Percentiles rank a stretch among this genome's conserved stretches.
Conservation (phyloP, 495 filamentous ascomycete genomes). For the Aspergillus ellipticus region DNA sequence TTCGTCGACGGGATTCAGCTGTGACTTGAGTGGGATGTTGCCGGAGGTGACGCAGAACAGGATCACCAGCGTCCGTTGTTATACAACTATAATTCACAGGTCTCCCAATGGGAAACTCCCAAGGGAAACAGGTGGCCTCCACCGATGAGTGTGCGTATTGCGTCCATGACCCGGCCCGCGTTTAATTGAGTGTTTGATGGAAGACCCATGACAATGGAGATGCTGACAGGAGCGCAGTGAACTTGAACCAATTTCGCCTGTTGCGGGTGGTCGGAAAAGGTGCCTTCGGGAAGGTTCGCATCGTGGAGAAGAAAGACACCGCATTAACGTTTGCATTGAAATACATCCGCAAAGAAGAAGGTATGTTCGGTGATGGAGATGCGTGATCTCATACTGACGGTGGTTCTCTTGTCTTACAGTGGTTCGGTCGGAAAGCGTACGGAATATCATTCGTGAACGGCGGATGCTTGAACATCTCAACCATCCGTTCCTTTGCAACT, state of each 20-base stretch:
- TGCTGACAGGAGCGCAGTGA: constrained; percentile 55
- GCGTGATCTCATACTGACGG: background rate
- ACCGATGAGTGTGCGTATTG: constrained; percentile 80
- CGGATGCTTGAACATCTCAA: constrained; percentile 97
- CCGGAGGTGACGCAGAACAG: constrained; percentile 21
- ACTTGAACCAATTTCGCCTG: constrained; percentile 95
- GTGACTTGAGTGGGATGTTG: constrained; percentile 34
- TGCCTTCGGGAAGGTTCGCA: constrained; percentile 97
- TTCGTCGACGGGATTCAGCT: constrained; percentile 4
- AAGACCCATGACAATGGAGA: background rate
- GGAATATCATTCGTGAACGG: constrained; percentile 95
- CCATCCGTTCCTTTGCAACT: constrained; percentile 96
- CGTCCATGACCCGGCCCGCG: background rate
- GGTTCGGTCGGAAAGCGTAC: constrained; percentile 93
- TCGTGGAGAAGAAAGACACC: constrained; percentile 96
- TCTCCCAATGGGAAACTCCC: constrained; percentile 80
- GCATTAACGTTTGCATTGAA: constrained; percentile 92
- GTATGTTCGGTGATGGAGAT: constrained; percentile 41
- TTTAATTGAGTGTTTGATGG: background rate
- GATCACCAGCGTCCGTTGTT: constrained; percentile 21
- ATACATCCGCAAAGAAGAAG: constrained; percentile 99
- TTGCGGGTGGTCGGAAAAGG: constrained; percentile 95
- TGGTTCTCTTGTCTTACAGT: constrained; percentile 49
- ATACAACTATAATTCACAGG: constrained; percentile 7
- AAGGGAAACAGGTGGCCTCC: constrained; percentile 88